Conservation (phyloP, 441 rosid genomes). For the Daphne laureola region DNA sequence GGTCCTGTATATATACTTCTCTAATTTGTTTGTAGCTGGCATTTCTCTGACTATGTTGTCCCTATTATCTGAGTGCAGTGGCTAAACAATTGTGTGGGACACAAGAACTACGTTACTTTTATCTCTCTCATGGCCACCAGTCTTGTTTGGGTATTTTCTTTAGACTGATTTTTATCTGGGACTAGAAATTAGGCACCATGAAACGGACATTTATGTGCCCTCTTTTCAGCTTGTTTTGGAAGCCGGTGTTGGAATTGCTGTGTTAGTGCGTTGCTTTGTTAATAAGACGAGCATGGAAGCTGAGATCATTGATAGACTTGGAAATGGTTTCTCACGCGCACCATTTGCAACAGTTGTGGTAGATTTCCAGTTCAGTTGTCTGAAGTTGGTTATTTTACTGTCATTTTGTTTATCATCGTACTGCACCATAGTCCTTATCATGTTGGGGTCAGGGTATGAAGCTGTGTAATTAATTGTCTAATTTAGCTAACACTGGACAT, state of each 20-base stretch:
- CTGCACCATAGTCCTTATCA: too few species aligned
- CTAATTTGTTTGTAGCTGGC: conserved; percentile 9
- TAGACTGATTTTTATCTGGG: conserved; percentile 1
- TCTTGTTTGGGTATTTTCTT: conserved; percentile 55
- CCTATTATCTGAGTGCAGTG: conserved; percentile 40
- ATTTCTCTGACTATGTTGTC: conserved; percentile 16
- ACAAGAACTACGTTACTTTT: conserved; percentile 51
- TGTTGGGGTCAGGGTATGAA: too few species aligned
- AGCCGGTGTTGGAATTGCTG: conserved; percentile 55
- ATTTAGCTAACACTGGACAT: too few species aligned
- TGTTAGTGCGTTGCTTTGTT: conserved; percentile 59
- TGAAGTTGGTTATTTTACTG: conserved; percentile 1
- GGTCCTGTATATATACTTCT: conserved; percentile 16
- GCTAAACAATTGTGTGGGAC: conserved; percentile 72
- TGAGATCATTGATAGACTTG: conserved; percentile 66
- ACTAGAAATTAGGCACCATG: conserved; percentile 11
- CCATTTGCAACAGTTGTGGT: conserved; percentile 73
- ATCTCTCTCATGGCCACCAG: conserved; percentile 54
- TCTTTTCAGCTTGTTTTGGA: conserved; percentile 38
- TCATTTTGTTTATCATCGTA: background rate
- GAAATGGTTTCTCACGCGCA: conserved; percentile 66
- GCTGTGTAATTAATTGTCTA: too few species aligned
- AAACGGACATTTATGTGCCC: conserved; percentile 1
- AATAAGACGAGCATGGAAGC: conserved; percentile 53
- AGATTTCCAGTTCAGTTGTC: conserved; percentile 14